Percentiles rank a stretch among this genome's conserved stretches.
Conservation (phyloP, 2,329 filamentous ascomycete genomes). For the Cladorrhinum sp. region DNA sequence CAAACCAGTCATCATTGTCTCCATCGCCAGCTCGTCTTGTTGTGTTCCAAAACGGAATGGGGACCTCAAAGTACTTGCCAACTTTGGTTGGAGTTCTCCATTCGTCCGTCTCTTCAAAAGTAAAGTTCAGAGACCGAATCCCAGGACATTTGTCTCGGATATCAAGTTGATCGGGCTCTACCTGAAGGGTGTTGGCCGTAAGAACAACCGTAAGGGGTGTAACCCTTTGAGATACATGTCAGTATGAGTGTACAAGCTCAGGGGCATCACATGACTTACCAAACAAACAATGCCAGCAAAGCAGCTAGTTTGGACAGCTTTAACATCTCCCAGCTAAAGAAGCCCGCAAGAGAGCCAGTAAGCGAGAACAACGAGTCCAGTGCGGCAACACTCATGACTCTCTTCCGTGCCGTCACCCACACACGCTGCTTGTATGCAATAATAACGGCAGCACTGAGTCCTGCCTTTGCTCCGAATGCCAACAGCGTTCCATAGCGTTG, state of each 20-base stretch:
- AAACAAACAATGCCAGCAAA: conserved; percentile 27
- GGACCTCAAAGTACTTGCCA: conserved; percentile 25
- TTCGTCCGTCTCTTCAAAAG: conserved; percentile 27
- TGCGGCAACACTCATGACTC: conserved; percentile 27
- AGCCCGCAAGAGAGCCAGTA: conserved; percentile 39
- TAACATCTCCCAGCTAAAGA: conserved; percentile 48
- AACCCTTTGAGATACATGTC: conserved; percentile 11
- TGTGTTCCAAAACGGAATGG: conserved; percentile 29
- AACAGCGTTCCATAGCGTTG: conserved; percentile 39
- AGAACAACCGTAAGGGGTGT: conserved; percentile 30
- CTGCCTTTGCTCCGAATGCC: conserved; percentile 40
- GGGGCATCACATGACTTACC: conserved; percentile 18
- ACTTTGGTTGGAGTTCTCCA: conserved; percentile 27
- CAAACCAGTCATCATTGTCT: conserved; percentile 27
- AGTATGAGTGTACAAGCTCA: background rate
- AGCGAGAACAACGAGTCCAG: conserved; percentile 41
- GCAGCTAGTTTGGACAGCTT: conserved; percentile 43
- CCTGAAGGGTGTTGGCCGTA: conserved; percentile 29
- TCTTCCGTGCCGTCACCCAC: conserved; percentile 29
- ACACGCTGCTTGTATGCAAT: conserved; percentile 27
- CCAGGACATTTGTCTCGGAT: conserved; percentile 16
- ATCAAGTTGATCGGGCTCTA: conserved; percentile 22
- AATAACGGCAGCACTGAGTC: conserved; percentile 36
- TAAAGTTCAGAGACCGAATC: conserved; percentile 30
- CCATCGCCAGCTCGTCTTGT: conserved; percentile 18